Percentiles rank a stretch among this genome's conserved stretches.
These are phyloP conservation scores for Podila clonocystis DNA, from an alignment of 192 early-diverging fungal genomes.

Conservation along the genomic window DNA sequence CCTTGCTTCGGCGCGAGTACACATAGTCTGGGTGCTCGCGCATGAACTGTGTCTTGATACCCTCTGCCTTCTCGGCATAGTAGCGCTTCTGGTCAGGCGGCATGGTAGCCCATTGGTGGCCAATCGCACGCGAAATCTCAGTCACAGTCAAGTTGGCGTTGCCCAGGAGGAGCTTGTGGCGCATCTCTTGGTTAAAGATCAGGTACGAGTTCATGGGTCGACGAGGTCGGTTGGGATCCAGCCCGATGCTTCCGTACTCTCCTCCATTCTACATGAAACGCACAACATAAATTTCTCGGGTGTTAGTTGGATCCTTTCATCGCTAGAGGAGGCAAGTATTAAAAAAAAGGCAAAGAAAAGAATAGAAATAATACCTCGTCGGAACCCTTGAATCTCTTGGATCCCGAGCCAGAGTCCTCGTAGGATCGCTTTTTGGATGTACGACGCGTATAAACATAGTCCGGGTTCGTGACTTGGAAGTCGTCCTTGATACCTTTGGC, in stretches of 20 bases:
- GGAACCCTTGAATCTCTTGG: constrained; percentile 32
- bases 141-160: constrained; percentile 66
- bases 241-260: constrained; percentile 1
- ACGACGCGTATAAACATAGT: constrained; percentile 68
- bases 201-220: constrained; percentile 70
- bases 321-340: background rate
- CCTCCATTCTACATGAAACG: background rate
- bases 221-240: constrained; percentile 59
- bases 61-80: constrained; percentile 58
- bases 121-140: constrained; percentile 66
- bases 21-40: constrained; percentile 66
- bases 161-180: constrained; percentile 60
- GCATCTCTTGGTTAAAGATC: constrained; percentile 70
- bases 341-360: too few relatives aligned
- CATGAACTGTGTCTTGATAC: constrained; percentile 59
- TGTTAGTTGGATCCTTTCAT: background rate
- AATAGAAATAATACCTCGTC: constrained; percentile 10
- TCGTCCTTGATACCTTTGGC: constrained; percentile 70
- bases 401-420: constrained; percentile 15
- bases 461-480: constrained; percentile 62
- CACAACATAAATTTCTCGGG: background rate
- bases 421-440: constrained; percentile 44
- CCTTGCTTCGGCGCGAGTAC: constrained; percentile 68
- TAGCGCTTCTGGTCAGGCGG: constrained; percentile 41
- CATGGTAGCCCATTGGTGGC: constrained; percentile 62